These are phyloP conservation scores for Phellinidium pouzarii DNA, from an alignment of 1,284 basidiomycete genomes.

Conservation along the genomic window DNA sequence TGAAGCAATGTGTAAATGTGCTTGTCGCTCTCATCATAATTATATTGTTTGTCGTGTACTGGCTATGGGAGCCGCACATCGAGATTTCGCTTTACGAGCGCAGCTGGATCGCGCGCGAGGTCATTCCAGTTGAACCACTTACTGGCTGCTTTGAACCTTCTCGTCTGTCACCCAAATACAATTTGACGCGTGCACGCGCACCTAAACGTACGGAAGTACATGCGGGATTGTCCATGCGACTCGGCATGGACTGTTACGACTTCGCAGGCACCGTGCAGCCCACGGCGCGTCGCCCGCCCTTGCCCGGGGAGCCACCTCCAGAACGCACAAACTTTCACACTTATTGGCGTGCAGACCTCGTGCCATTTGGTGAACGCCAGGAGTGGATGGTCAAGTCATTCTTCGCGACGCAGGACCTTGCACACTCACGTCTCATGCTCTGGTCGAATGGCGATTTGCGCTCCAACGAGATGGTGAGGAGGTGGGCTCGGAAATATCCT, in stretches of 20 bases:
- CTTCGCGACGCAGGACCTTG: constrained; percentile 79
- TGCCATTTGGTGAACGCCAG: constrained; percentile 70
- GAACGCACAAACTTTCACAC: constrained; percentile 70
- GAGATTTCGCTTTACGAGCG: constrained; percentile 74
- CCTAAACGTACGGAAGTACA: constrained; percentile 64
- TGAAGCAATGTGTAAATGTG: neutral
- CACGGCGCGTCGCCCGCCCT: constrained; percentile 22
- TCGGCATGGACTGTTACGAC: constrained; percentile 84
- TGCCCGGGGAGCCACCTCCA: constrained; percentile 26
- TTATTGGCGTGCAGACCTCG: constrained; percentile 86
- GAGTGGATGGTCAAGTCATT: constrained; percentile 85
- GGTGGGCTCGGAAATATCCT: constrained; percentile 58
- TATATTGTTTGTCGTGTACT: constrained; percentile 39
- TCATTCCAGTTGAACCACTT: constrained; percentile 54
- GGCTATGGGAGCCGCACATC: constrained; percentile 72
- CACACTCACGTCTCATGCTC: constrained; percentile 59
- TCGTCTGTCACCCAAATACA: constrained; percentile 59
- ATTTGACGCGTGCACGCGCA: constrained; percentile 55
- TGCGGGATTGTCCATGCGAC: constrained; percentile 65
- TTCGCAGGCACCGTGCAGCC: constrained; percentile 70
- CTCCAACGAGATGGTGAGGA: constrained; percentile 50
- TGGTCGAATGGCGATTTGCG: constrained; percentile 84
- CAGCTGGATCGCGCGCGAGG: constrained; percentile 66
- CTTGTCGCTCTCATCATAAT: constrained; percentile 28
- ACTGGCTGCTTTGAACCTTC: constrained; percentile 67